Percentiles rank a stretch among this genome's conserved stretches.
Evolutionary conservation across 1,284 basidiomycete species (phyloP).

Genomic region (Ustilago nuda): DNA sequence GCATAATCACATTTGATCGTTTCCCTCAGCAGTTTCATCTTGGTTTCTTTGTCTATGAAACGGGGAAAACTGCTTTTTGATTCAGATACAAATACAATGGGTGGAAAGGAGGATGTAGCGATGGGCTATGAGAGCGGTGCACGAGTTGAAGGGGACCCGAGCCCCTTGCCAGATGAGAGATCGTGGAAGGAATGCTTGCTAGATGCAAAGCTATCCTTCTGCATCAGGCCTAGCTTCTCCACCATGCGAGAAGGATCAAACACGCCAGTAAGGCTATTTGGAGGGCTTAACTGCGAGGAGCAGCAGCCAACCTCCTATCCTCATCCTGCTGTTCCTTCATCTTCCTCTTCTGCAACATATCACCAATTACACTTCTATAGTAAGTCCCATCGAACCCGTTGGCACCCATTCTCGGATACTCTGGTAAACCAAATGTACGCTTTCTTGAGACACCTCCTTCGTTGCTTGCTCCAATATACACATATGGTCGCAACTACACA

Average conservation of each 20-base stretch:
- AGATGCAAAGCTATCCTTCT: too few relatives aligned
- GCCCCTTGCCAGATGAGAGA: too few relatives aligned
- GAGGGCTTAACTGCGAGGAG: constrained; percentile 10
- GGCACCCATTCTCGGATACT: constrained; percentile 58
- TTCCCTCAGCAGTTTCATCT: too few relatives aligned
- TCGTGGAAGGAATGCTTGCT: too few relatives aligned
- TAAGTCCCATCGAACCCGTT: constrained; percentile 60
- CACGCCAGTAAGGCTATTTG: neutral
- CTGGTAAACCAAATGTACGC: constrained; percentile 54
- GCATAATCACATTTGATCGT: too few relatives aligned
- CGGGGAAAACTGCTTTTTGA: constrained; percentile 16
- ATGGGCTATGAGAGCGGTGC: neutral
- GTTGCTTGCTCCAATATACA: constrained; percentile 49
- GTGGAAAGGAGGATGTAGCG: neutral
- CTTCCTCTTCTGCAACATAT: constrained; percentile 51
- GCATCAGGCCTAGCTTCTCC: too few relatives aligned
- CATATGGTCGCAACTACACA: constrained; percentile 57
- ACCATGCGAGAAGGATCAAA: too few relatives aligned
- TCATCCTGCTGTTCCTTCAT: constrained; percentile 49
- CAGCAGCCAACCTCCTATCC: constrained; percentile 25
- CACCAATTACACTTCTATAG: constrained; percentile 58
- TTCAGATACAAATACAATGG: constrained; percentile 33
- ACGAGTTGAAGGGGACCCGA: too few relatives aligned
- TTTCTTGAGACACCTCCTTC: constrained; percentile 56
- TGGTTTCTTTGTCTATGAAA: neutral